Evolutionary conservation across 441 rosid species (phyloP).

Genomic region (Adansonia gregorii): DNA sequence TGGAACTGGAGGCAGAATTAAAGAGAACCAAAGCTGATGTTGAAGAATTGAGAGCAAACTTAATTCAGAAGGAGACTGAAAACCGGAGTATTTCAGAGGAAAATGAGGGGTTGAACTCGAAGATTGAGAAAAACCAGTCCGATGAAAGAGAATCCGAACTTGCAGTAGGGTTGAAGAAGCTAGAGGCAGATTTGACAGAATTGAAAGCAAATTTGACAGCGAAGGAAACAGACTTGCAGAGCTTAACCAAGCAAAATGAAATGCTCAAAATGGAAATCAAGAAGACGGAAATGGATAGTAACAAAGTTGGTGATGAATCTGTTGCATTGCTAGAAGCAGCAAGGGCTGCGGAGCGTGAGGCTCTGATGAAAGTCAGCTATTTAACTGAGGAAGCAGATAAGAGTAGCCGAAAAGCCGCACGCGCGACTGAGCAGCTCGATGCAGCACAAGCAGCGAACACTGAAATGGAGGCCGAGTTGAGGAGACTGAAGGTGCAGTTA

Average conservation of each 20-base stretch:
- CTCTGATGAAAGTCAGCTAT: slow-evolving; percentile 57
- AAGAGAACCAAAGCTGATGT: slow-evolving; percentile 41
- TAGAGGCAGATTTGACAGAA: slow-evolving; percentile 56
- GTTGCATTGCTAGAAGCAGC: slow-evolving; percentile 47
- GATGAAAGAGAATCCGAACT: slow-evolving; percentile 47
- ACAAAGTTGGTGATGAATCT: slow-evolving; percentile 46
- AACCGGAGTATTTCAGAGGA: slow-evolving; percentile 47
- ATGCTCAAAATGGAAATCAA: slow-evolving; percentile 56
- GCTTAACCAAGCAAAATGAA: slow-evolving; percentile 55
- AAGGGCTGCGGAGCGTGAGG: slow-evolving; percentile 61
- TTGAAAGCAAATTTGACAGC: slow-evolving; percentile 56
- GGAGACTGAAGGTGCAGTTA: slow-evolving; percentile 91
- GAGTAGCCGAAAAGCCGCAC: slow-evolving; percentile 64
- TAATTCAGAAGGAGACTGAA: slow-evolving; percentile 59
- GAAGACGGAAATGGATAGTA: slow-evolving; percentile 50
- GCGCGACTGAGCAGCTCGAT: slow-evolving; percentile 71
- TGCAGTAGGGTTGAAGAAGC: slow-evolving; percentile 52
- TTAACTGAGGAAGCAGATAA: slow-evolving; percentile 77
- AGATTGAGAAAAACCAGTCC: slow-evolving; percentile 39
- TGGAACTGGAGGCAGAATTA: slow-evolving; percentile 47
- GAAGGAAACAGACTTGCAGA: slow-evolving; percentile 57
- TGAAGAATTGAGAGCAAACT: slow-evolving; percentile 50
- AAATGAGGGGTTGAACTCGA: slow-evolving; percentile 42
- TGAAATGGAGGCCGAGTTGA: slow-evolving; percentile 82
- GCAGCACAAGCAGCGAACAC: slow-evolving; percentile 74